Percentiles rank a stretch among this genome's conserved stretches.
Evolutionary conservation across 257 asterid species (phyloP).

Genomic region (Orobanche coerulescens): DNA sequence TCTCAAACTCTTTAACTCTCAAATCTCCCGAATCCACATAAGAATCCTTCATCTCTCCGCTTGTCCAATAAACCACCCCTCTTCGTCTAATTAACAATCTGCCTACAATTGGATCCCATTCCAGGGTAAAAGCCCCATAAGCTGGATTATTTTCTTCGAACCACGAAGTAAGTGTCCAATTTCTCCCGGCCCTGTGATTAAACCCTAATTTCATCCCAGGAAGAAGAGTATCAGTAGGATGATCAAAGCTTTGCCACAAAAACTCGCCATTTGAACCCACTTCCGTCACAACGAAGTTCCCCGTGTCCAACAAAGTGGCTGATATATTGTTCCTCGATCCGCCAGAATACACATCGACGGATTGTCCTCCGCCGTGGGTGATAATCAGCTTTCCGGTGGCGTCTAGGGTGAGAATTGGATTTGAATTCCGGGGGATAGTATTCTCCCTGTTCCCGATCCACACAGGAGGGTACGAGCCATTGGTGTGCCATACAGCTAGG

Average conservation of each 20-base stretch:
- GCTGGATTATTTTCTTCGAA: constrained; percentile 20
- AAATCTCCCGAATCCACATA: background rate
- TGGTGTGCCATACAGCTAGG: constrained; percentile 32
- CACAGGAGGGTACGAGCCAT: background rate
- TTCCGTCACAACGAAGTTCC: constrained; percentile 34
- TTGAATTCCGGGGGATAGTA: background rate
- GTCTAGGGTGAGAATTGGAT: constrained; percentile 25
- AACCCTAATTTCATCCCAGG: constrained; percentile 49
- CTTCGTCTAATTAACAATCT: constrained; percentile 27
- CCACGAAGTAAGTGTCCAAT: constrained; percentile 50
- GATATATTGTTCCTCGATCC: constrained; percentile 22
- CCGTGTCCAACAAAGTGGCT: constrained; percentile 31
- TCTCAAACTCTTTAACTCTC: constrained; percentile 21
- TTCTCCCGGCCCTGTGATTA: constrained; percentile 30
- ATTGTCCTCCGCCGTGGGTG: constrained; percentile 8
- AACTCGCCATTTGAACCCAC: background rate
- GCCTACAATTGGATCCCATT: constrained; percentile 25
- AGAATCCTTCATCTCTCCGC: constrained; percentile 26
- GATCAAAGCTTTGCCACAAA: constrained; percentile 52
- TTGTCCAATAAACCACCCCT: constrained; percentile 32
- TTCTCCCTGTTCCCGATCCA: constrained; percentile 45
- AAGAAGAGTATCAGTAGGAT: constrained; percentile 48
- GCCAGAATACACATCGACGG: constrained; percentile 13
- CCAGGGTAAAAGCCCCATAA: constrained; percentile 41
- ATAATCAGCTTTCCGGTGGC: constrained; percentile 25